phyloP scores from a whole-genome alignment of 208 protist genomes.

The Acanthamoeba lenticulata region DNA sequence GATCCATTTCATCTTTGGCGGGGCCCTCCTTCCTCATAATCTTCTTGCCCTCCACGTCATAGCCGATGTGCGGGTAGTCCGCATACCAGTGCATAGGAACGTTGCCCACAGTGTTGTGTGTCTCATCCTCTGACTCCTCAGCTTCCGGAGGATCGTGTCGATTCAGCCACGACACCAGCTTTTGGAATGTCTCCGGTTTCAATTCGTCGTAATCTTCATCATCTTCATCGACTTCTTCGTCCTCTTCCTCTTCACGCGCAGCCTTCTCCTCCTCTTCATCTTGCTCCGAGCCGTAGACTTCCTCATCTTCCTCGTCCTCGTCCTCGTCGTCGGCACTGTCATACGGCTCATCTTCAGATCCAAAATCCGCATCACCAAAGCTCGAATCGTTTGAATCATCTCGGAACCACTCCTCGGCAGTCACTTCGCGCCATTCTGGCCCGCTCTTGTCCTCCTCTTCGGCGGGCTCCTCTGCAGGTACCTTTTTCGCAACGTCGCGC shows the following conservation, averaged over 20 bases:
- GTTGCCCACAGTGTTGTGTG: slow-evolving; percentile 86
- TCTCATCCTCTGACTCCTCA: slow-evolving; percentile 66
- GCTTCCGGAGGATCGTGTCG: slow-evolving; percentile 13
- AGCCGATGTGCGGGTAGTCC: slow-evolving; percentile 90
- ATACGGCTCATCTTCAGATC: not conserved
- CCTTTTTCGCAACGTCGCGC: not conserved
- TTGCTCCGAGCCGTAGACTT: not conserved
- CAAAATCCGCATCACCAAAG: not conserved
- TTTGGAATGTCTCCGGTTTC: slow-evolving; percentile 7
- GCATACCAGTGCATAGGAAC: slow-evolving; percentile 92
- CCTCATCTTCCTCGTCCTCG: slow-evolving; percentile 55
- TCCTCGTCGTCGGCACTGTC: slow-evolving; percentile 53
- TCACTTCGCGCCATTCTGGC: not conserved
- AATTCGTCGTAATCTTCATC: slow-evolving; percentile 50
- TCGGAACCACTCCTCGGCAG: slow-evolving; percentile 55
- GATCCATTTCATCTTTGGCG: slow-evolving; percentile 85
- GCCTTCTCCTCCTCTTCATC: slow-evolving; percentile 10
- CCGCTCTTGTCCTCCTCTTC: not conserved
- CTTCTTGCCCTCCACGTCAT: slow-evolving; percentile 87
- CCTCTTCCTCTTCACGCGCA: slow-evolving; percentile 46
- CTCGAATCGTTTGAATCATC: not conserved
- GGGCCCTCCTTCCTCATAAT: slow-evolving; percentile 75
- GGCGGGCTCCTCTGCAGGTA: not conserved
- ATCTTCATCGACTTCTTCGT: not conserved
- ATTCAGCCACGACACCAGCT: slow-evolving; percentile 14